Evolutionary conservation across 2,329 filamentous ascomycete genomes (phyloP).

Genomic region (Cladosporium sp.): DNA sequence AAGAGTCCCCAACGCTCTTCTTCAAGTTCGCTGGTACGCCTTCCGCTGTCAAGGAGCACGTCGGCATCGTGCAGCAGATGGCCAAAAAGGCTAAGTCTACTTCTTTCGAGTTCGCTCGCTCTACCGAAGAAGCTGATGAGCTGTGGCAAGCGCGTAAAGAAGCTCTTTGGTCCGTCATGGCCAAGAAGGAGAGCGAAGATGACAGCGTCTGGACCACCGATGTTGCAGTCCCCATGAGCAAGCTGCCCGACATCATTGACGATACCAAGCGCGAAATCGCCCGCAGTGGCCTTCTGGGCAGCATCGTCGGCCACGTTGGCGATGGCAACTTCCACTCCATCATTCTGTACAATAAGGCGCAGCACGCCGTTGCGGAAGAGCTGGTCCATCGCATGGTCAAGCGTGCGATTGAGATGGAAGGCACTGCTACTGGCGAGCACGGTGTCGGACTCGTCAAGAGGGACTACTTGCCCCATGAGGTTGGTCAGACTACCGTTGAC

Average conservation of each 20-base stretch:
- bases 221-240: conserved; percentile 70
- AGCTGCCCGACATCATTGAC: conserved; percentile 69
- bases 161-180: conserved; percentile 68
- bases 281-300: conserved; percentile 57
- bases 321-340: conserved; percentile 72
- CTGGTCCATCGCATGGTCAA: conserved; percentile 82
- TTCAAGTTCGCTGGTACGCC: conserved; percentile 70
- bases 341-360: conserved; percentile 60
- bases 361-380: conserved; percentile 62
- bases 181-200: conserved; percentile 54
- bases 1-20: conserved; percentile 66
- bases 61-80: conserved; percentile 60
- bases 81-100: conserved; percentile 57
- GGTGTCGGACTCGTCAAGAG: conserved; percentile 80
- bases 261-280: conserved; percentile 65
- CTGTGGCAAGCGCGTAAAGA: conserved; percentile 74
- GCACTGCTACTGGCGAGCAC: conserved; percentile 81
- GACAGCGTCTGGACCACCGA: conserved; percentile 75
- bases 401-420: conserved; percentile 72
- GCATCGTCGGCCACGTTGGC: conserved; percentile 68
- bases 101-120: conserved; percentile 65
- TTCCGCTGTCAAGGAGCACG: conserved; percentile 70
- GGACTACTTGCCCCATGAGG: conserved; percentile 74
- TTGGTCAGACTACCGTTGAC: conserved; percentile 70
- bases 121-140: conserved; percentile 60